phyloP scores from a whole-genome alignment of 768 basidiomycete genomes.

The Tephrocybe rancida region DNA sequence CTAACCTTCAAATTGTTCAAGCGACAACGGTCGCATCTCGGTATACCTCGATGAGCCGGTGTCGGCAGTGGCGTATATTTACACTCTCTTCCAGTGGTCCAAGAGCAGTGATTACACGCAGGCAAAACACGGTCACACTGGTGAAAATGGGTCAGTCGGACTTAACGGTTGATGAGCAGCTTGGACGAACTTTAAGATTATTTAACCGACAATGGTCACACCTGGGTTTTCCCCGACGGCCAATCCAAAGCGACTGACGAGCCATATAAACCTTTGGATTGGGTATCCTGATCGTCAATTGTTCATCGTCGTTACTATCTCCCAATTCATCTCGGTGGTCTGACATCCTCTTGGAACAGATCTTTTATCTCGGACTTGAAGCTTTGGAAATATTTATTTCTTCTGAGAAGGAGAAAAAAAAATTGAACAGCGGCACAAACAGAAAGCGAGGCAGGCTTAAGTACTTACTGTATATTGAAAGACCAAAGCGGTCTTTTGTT shows the following conservation, averaged over 20 bases:
- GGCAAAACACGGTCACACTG: conserved; percentile 75
- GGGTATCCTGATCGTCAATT: conserved; percentile 66
- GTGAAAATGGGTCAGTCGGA: conserved; percentile 12
- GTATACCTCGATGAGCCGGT: conserved; percentile 75
- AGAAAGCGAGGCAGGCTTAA: background rate
- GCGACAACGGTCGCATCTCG: conserved; percentile 73
- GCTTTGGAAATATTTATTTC: background rate
- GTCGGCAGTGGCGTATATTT: conserved; percentile 75
- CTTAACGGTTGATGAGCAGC: background rate
- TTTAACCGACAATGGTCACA: conserved; percentile 74
- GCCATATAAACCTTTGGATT: conserved; percentile 69
- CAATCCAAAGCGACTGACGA: conserved; percentile 75
- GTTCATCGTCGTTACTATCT: conserved; percentile 48
- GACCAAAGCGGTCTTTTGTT: background rate
- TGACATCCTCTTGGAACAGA: conserved; percentile 3
- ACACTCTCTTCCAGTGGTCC: conserved; percentile 65
- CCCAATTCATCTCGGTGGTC: conserved; percentile 30
- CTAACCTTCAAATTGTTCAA: conserved; percentile 66
- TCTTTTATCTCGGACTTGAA: background rate
- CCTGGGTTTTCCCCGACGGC: conserved; percentile 72
- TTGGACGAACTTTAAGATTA: conserved; percentile 64
- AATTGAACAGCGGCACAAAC: background rate
- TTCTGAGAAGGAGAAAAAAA: background rate
- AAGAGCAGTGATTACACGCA: conserved; percentile 72
- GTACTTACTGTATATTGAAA: conserved; percentile 7